phyloP scores from a whole-genome alignment of 768 basidiomycete species.

The Pisolithus orientalis region DNA sequence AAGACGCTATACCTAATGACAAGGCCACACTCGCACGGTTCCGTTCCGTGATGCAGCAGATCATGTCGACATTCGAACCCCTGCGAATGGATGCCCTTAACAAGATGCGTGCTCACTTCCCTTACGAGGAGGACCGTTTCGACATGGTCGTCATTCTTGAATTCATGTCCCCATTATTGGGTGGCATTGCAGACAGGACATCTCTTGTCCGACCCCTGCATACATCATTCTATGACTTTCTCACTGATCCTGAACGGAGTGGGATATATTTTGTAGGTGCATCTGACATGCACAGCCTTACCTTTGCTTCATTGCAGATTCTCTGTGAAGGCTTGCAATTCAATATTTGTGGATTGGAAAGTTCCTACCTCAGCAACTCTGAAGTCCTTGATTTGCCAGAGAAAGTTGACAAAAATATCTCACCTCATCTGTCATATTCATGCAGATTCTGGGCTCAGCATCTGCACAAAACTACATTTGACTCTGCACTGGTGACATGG shows the following conservation, averaged over 20 bases:
- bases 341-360: neutral
- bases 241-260: constrained; percentile 8
- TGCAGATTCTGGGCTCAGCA: neutral
- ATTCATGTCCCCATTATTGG: neutral
- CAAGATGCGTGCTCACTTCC: neutral
- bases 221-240: constrained; percentile 23
- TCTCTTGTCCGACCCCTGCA: constrained; percentile 15
- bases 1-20: neutral
- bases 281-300: neutral
- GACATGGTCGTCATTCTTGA: neutral
- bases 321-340: neutral
- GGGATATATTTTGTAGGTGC: neutral
- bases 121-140: neutral
- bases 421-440: neutral
- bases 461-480: no score
- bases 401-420: neutral
- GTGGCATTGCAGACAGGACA: neutral
- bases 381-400: neutral
- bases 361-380: neutral
- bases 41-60: neutral
- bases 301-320: neutral
- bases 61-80: neutral
- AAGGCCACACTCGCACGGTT: neutral
- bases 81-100: neutral
- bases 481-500: neutral